These are phyloP conservation scores for Hymenoscyphus occultus DNA, from an alignment of 2,329 filamentous ascomycete species.

Conservation along the genomic window DNA sequence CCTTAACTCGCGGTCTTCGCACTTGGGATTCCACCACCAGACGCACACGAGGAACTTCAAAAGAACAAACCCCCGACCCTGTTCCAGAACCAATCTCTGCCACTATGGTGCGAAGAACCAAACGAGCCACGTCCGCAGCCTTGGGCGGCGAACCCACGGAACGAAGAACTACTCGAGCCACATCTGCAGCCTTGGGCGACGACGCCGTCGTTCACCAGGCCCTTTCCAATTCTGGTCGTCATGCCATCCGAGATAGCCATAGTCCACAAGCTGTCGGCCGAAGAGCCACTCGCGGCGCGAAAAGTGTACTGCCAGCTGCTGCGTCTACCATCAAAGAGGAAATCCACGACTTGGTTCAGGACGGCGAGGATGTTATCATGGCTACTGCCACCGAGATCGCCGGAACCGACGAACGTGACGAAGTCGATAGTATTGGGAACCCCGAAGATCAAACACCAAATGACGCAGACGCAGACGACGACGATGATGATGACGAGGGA, in stretches of 20 bases:
- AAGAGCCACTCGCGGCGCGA: slow-evolving; percentile 32
- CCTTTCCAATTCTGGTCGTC: slow-evolving; percentile 59
- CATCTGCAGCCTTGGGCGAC: slow-evolving; percentile 49
- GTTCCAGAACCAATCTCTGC: not conserved
- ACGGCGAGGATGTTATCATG: slow-evolving; percentile 27
- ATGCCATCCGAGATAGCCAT: slow-evolving; percentile 49
- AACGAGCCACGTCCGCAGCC: slow-evolving; percentile 41
- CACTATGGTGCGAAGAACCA: slow-evolving; percentile 14
- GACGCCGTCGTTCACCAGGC: slow-evolving; percentile 48
- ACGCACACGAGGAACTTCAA: slow-evolving; percentile 25
- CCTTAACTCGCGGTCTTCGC: slow-evolving; percentile 28
- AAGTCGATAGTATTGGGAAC: slow-evolving; percentile 22
- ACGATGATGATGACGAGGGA: slow-evolving; percentile 35
- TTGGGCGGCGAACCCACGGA: slow-evolving; percentile 46
- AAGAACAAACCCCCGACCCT: slow-evolving; percentile 28
- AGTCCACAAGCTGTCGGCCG: slow-evolving; percentile 52
- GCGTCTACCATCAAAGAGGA: slow-evolving; percentile 37
- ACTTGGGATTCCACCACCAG: slow-evolving; percentile 30
- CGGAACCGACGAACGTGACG: slow-evolving; percentile 32
- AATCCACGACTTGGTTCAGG: slow-evolving; percentile 34
- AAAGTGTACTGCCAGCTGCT: slow-evolving; percentile 33
- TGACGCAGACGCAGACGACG: slow-evolving; percentile 29
- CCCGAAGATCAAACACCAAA: slow-evolving; percentile 15
- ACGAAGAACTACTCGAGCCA: slow-evolving; percentile 29
- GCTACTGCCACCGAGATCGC: slow-evolving; percentile 26